Base-by-base conservation (phyloP, 2,329 filamentous ascomycete species). In the Pseudogymnoascus sp. region DNA sequence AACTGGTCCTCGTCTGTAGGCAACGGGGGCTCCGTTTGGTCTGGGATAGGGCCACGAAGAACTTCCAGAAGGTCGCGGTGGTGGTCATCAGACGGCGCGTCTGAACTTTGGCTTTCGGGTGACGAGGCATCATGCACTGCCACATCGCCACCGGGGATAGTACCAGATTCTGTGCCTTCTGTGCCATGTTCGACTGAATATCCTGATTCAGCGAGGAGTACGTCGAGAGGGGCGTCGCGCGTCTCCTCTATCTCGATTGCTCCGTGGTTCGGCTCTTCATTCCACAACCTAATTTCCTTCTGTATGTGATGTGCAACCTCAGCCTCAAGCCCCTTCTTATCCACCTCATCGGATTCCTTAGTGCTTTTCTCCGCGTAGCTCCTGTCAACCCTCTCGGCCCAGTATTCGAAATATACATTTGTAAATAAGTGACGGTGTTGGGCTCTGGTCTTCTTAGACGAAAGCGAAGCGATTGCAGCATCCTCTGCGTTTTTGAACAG, bases 401-500 rank as follows among this genome's bases (percentile, higher is more conserved):
- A 72, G n/a, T 66, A 62, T 23, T 74, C 70, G 59, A 77, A 70
- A 3, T 76, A 73, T 8, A 82, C 72, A 1, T 73, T 70, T 29
- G 78, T 77, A 55, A 84, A 79, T 26, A 80, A 74, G 62, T 76
- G 75, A 41, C 78, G 78, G 71, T 79, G 85, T 65, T 78, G 80
- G 61, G 85, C 79, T 39, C 91, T 84, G 62, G 84, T 78, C 8
- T 77, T 76, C 65, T 82, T 83, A 0, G 88, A 90, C 59, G 82
- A 79, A 7, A 83, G 82, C 10, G 86, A 87, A 62, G 85, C 81
- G 64, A 94, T 76, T 1, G 91, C 87, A 16, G 90, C 73, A 66
- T 92, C 87, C 73, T 97, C 93, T 66, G 88, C 88, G 4, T 82
- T 80, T 68, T 88, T 88, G 77, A 99, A 99, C 0, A 99, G 80